Evolutionary conservation across 495 filamentous ascomycete genomes (phyloP), one percentile per base, ranked within the genome.

Genomic region (Neurospora pannonica): DNA sequence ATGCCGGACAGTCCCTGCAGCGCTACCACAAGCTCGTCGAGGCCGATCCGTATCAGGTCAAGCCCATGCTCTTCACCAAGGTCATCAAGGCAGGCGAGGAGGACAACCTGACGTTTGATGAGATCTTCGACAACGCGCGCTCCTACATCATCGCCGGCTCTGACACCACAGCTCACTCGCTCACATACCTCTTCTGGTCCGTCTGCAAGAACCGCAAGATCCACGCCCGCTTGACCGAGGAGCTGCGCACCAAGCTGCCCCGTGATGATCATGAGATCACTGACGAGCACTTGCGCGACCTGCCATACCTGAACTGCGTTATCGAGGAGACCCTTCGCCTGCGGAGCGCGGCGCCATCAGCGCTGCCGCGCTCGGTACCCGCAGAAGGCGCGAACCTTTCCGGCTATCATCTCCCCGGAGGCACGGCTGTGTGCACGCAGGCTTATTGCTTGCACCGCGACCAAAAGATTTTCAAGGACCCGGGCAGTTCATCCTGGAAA

Each of bases 301-400:
- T 89, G 48, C 83, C 86, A 5, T 89, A 86, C 70, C 76, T 90
- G 19, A 84, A 86, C 73, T 80, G 81, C 7, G 79, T 86, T 28
- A 86, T 90, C 75, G 83, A 86, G 36, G 90, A 92, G 78, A 82
- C 88, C 0, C 81, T 92, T n/a, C 85, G 90, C 1, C 76, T 91
- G 15, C 84, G 89, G 73, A 81, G 86, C 1, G 86, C 87, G 9
- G 85, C 86, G 0, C 85, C 87, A 0, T 76, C 81, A 4, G 87
- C 76, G 0, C 77, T 87, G 21, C 82, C 82, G 13, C 81, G 89
- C 5, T 19, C 60, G 3, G 78, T 79, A 0, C 77, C 77, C 4
- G 37, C 75, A 5, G 77, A 75, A 17, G 82, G 81, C 13, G 76
- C 75, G 2, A 74, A 75, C 0, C 46, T 84, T 17, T 69, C 60